A percentile compares a stretch with the other conserved stretches of the same genome.
phyloP scores from a whole-genome alignment of 805 yeast species.

The Candida gorgasii region DNA sequence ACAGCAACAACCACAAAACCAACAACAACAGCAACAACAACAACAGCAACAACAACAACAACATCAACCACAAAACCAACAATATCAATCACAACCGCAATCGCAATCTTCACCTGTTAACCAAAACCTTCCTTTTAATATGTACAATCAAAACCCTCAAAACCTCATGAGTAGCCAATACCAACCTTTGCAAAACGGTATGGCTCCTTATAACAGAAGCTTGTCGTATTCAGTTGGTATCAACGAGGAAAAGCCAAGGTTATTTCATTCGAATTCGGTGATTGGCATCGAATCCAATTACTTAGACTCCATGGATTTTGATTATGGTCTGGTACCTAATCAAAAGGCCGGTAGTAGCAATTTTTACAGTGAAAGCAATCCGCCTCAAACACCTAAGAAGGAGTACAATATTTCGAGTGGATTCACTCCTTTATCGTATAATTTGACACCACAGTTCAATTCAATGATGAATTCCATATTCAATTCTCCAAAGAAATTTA shows the following conservation, averaged over 20 bases:
- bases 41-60: background rate
- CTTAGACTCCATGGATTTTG: constrained; percentile 14
- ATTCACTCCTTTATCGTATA: constrained; percentile 33
- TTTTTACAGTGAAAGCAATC: constrained; percentile 15
- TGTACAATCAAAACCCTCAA: background rate
- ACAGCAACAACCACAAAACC: background rate
- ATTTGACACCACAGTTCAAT: constrained; percentile 43
- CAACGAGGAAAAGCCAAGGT: constrained; percentile 18
- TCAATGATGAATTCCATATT: constrained; percentile 40
- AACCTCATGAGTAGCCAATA: constrained; percentile 3
- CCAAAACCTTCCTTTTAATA: background rate
- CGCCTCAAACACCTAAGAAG: constrained; percentile 40
- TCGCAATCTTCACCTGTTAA: background rate
- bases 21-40: background rate
- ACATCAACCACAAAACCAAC: background rate
- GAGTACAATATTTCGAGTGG: constrained; percentile 30
- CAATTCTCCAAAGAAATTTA: constrained; percentile 31
- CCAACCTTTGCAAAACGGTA: constrained; percentile 1
- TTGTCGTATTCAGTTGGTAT: constrained; percentile 8
- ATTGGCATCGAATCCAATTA: constrained; percentile 27
- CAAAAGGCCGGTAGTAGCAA: constrained; percentile 1
- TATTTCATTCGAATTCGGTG: constrained; percentile 27
- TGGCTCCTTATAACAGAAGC: constrained; percentile 6
- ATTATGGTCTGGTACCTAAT: constrained; percentile 18
- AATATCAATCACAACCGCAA: background rate